Percentiles rank a stretch among this genome's conserved stretches.
These are phyloP conservation scores for Protomyces gravidus DNA, from an alignment of 1,139 yeast species.

Conservation along the genomic window DNA sequence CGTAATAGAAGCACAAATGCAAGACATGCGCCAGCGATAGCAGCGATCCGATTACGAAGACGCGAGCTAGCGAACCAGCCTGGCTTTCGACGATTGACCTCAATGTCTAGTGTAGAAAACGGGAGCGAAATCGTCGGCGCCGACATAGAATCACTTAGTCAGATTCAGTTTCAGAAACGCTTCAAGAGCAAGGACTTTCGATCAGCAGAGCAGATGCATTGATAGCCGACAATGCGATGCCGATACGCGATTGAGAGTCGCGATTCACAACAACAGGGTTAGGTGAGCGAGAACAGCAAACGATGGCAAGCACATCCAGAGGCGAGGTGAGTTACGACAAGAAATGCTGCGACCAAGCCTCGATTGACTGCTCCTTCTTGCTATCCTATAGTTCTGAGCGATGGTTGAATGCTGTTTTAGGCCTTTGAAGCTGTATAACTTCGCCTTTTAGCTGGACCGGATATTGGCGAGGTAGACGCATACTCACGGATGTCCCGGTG, in stretches of 20 bases:
- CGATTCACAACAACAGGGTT: no score
- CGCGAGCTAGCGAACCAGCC: conserved; percentile 14
- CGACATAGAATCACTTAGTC: no score
- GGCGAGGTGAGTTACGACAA: no score
- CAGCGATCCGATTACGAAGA: conserved; percentile 13
- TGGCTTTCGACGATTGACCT: not conserved
- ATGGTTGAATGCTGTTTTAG: not conserved
- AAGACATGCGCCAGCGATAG: not conserved
- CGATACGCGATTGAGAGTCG: no score
- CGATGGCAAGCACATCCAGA: no score
- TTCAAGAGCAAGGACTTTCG: no score
- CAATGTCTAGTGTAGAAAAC: conserved; percentile 10
- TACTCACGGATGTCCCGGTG: not conserved
- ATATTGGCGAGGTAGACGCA: not conserved
- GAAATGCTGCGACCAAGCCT: no score
- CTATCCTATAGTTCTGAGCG: not conserved
- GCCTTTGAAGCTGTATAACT: not conserved
- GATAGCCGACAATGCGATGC: no score
- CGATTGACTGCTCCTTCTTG: not conserved
- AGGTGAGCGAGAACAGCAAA: no score
- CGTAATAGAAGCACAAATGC: conserved; percentile 2
- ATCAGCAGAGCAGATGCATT: no score
- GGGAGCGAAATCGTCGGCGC: conserved; percentile 23
- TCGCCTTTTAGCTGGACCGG: not conserved
- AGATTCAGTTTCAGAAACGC: no score